Evolutionary conservation across 2,329 filamentous ascomycete genomes (phyloP).

Genomic region (Venturia pyrina): DNA sequence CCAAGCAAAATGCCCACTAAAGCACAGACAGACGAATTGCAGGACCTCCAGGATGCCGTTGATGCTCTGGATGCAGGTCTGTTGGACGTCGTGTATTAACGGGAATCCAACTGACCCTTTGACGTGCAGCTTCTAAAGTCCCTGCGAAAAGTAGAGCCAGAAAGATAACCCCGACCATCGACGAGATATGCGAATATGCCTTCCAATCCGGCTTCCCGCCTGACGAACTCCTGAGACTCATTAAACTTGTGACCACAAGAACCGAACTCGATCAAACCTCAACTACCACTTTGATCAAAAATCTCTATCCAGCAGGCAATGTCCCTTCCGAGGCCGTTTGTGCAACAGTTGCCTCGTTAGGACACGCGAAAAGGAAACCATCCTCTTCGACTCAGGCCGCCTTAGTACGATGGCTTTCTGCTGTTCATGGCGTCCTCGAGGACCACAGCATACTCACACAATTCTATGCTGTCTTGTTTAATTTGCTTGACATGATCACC

Average conservation of each 20-base stretch:
- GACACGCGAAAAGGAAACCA: constrained; percentile 67
- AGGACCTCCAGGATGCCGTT: constrained; percentile 21
- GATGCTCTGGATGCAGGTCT: constrained; percentile 26
- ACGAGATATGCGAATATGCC: constrained; percentile 50
- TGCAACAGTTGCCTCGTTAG: constrained; percentile 61
- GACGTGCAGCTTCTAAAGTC: constrained; percentile 23
- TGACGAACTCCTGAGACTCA: constrained; percentile 49
- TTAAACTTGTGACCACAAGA: constrained; percentile 56
- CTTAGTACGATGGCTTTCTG: constrained; percentile 68
- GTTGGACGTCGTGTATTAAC: constrained; percentile 16
- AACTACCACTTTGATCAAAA: constrained; percentile 57
- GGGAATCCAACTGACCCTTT: background rate
- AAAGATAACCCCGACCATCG: constrained; percentile 53
- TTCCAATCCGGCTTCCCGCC: constrained; percentile 60
- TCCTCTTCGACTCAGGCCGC: constrained; percentile 59
- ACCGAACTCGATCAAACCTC: constrained; percentile 69
- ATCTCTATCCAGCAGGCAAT: constrained; percentile 61
- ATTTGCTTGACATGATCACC: constrained; percentile 69
- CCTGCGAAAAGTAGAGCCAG: constrained; percentile 56
- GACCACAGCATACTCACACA: constrained; percentile 53
- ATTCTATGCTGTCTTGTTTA: constrained; percentile 68
- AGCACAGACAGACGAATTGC: constrained; percentile 7
- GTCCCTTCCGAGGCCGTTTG: constrained; percentile 53
- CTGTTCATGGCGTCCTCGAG: constrained; percentile 63
- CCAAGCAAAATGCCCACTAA: background rate